Conservation (phyloP, 495 filamentous ascomycete genomes). For the Xylaria sp. region DNA sequence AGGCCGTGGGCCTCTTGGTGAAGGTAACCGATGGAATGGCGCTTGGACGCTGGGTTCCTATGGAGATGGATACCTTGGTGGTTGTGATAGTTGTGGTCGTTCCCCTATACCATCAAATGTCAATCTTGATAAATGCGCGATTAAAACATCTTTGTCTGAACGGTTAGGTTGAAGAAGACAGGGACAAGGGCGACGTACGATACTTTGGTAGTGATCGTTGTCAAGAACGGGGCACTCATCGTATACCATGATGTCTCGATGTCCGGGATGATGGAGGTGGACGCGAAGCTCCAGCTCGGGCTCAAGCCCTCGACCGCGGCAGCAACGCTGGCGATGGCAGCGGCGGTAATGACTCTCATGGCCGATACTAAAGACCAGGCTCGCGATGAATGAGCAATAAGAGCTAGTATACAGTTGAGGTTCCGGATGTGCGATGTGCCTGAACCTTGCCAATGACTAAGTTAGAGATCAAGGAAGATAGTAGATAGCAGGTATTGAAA, state of each 20-base stretch:
- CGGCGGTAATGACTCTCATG: constrained; percentile 2
- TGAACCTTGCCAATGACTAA: background rate
- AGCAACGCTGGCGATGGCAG: background rate
- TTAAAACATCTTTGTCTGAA: background rate
- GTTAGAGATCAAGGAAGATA: background rate
- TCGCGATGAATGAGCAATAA: background rate
- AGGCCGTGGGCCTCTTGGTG: background rate
- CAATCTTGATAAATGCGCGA: background rate
- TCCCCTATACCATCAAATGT: constrained; percentile 14
- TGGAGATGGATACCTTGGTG: constrained; percentile 16
- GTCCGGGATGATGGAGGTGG: constrained; percentile 9
- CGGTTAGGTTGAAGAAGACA: no score
- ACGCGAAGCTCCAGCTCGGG: constrained; percentile 23
- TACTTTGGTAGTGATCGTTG: constrained; percentile 6
- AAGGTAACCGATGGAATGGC: background rate
- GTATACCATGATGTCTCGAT: constrained; percentile 15
- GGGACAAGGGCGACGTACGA: constrained; percentile 1
- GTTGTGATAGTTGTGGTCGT: constrained; percentile 14
- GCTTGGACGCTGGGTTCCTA: constrained; percentile 9
- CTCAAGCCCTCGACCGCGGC: background rate
- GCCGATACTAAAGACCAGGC: background rate
- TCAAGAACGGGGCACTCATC: constrained; percentile 5
- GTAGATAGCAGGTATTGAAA: background rate
- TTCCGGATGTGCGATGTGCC: background rate
- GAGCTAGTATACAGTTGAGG: background rate